Evolutionary conservation across 108 stramenopile species (phyloP).

Genomic region (Cyclostephanos tholiformis): DNA sequence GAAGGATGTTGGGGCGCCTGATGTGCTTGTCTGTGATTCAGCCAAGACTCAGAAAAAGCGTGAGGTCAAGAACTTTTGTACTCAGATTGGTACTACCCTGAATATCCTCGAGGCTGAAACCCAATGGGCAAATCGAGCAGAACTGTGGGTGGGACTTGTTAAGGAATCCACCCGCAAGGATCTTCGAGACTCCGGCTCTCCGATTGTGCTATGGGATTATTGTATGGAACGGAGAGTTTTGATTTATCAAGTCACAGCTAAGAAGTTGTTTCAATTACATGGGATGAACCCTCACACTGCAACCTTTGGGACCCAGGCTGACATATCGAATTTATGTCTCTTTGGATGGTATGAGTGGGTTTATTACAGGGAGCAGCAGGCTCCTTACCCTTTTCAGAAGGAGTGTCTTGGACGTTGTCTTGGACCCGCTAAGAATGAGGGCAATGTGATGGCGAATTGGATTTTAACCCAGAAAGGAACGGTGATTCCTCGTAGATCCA

Average conservation of each 20-base stretch:
- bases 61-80: constrained; percentile 9
- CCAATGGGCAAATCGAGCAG: constrained; percentile 39
- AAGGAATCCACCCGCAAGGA: constrained; percentile 37
- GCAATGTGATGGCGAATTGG: constrained; percentile 48
- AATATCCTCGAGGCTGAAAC: constrained; percentile 14
- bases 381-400: background rate
- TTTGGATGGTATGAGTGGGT: constrained; percentile 50
- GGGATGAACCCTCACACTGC: constrained; percentile 28
- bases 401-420: constrained; percentile 21
- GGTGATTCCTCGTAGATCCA: constrained; percentile 20
- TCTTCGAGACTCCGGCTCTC: constrained; percentile 4
- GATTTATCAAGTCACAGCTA: constrained; percentile 33
- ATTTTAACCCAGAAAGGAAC: constrained; percentile 31
- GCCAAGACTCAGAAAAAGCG: constrained; percentile 14
- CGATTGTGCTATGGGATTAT: too few species aligned
- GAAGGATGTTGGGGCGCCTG: constrained; percentile 43
- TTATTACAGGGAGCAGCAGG: constrained; percentile 23
- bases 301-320: constrained; percentile 21
- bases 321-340: constrained; percentile 35
- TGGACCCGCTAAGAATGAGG: constrained; percentile 35
- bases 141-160: constrained; percentile 37
- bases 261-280: constrained; percentile 21
- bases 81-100: constrained; percentile 29
- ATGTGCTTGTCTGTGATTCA: constrained; percentile 23
- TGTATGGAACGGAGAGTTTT: constrained; percentile 18